Evolutionary conservation across 306 rosid species (phyloP).

Genomic region (Trifolium dubium): DNA sequence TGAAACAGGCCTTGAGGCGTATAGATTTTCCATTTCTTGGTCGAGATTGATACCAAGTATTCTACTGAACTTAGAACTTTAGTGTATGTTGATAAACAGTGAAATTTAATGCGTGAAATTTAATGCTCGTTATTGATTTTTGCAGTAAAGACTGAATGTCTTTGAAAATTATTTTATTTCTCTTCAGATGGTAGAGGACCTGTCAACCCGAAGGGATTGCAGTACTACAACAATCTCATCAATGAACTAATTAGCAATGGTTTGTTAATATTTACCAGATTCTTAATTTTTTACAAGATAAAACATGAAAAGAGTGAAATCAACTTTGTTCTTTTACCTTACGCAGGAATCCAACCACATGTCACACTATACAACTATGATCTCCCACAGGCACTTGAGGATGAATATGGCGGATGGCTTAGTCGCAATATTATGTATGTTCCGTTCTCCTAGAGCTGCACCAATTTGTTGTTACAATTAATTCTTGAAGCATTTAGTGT

Average conservation of each 20-base stretch:
- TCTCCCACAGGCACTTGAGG: conserved; percentile 82
- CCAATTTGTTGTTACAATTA: background rate
- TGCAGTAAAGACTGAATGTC: background rate
- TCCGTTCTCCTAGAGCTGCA: conserved; percentile 1
- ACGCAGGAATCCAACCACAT: conserved; percentile 78
- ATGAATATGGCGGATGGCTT: conserved; percentile 87
- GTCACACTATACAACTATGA: conserved; percentile 61
- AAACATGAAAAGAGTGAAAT: too few species aligned
- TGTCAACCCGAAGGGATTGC: conserved; percentile 68
- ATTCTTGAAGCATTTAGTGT: background rate
- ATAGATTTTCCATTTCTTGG: conserved; percentile 86
- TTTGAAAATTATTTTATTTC: conserved; percentile 1
- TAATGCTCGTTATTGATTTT: too few species aligned
- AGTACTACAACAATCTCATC: conserved; percentile 80
- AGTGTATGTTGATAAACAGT: background rate
- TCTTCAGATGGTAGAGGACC: conserved; percentile 71
- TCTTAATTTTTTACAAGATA: background rate
- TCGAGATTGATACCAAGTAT: conserved; percentile 84
- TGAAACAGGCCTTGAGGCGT: conserved; percentile 68
- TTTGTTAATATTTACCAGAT: background rate
- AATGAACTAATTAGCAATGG: conserved; percentile 61
- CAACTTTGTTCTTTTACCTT: too few species aligned
- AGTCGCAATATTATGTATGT: conserved; percentile 61
- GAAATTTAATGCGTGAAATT: background rate
- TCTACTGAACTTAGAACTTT: background rate